Evolutionary conservation across 352 stramenopile species (phyloP), one percentile per base, ranked within the genome.

Genomic region (Pythium grandisporangium): DNA sequence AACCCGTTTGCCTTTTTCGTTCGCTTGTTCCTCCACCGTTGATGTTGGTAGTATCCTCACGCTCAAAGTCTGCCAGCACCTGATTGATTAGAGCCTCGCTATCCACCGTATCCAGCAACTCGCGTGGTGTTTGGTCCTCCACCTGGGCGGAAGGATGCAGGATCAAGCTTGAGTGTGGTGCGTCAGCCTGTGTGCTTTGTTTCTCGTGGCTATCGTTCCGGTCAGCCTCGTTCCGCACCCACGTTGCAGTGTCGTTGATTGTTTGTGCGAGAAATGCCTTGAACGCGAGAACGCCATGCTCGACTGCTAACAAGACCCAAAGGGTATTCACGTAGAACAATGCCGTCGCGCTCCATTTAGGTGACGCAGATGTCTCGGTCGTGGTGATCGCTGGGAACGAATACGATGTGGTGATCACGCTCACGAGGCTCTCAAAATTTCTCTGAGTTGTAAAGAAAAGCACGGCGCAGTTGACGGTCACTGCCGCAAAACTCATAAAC

Each of bases 401-500:
- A n/a, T n/a, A 74, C 2, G 24, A 27, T 6, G 45, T 30, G 0
- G 36, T 35, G 0, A 44, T 36, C 10, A 63, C 45, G 7, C 43
- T 12, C 8, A 86, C 46, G 27, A 83, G 29, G 40, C 65, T 82
- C 29, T 86, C 68, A 34, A 86, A 78, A 41, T 85, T 68, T 8
- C 61, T 44, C n/a, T 61, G 59, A 2, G 62, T 73, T 5, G 68
- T 85, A 56, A 85, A 81, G 54, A 80, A 86, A 20, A 89, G 61
- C 33, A 89, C 66, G 6, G 61, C 68, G 34, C 72, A 86, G 37
- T 89, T 89, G 51, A 89, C 72, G 2, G 70, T 64, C 8, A 90
- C 69, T 16, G 76, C 76, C 8, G 76, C 76, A 42, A 95, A 97
- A 49, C 87, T 93, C 58, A 97, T 95, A 35, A 84, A 79, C 54